Evolutionary conservation across 148 eudicot species (phyloP), one percentile per base, ranked within the genome.

Genomic region (Selenicereus undatus): DNA sequence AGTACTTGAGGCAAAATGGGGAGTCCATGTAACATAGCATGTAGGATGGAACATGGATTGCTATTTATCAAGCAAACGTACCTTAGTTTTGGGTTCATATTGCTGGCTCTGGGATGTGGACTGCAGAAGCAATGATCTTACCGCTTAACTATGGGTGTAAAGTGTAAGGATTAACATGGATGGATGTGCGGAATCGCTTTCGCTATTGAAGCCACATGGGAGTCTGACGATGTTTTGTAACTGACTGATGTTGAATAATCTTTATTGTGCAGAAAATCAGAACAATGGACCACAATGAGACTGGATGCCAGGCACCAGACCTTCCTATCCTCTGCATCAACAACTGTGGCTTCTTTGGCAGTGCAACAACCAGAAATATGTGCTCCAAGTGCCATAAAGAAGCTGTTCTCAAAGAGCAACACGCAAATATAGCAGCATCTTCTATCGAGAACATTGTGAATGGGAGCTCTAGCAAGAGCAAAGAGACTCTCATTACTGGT

Each of bases 341-440:
- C 79, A 90, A 88, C 80, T 90, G 92, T 66, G 92, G 92, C 39
- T 90, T 90, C 83, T 90, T 88, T 30, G 92, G 92, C 18, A 88
- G 89, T 82, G 82, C 87, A 11, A 81, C 89, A 60, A 90, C 90
- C 73, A 87, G 86, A 90, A 85, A 88, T 68, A 90, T 90, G 92
- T 90, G 92, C 32, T 90, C 92, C 78, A 90, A 90, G 76, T 90
- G 90, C 64, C 88, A 90, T 83, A 88, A 79, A 73, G 90, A 90
- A 71, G 73, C 83, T 45, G 70, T 86, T 58, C 77, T 88, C 71
- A 83, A 85, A 65, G 87, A 88, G 73, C 87, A 88, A 21, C 90
- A 87, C 26, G 84, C 88, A 77, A 82, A 87, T 60, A 81, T 90
- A 58, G 92, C 90, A 50, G 88, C 84, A 24, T 81, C 92, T 10